Percentiles rank a stretch among this genome's conserved stretches.
Conservation (phyloP, 192 early-diverging fungal genomes). For the Gamsiella multidivaricata region DNA sequence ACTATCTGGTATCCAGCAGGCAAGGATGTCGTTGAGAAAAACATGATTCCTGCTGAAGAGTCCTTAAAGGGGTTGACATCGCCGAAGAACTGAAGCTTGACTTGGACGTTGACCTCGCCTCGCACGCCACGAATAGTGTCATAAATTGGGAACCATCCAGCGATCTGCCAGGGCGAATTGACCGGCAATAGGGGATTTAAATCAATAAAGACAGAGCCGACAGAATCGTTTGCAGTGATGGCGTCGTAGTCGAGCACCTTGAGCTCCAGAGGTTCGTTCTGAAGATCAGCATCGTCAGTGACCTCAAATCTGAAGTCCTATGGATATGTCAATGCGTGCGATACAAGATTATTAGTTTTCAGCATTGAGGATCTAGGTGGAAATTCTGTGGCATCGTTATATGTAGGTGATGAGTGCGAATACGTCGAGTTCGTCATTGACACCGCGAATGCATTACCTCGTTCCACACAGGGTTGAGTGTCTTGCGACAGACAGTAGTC, state of each 20-base stretch:
- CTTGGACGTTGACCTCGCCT: conserved; percentile 78
- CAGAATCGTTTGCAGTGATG: conserved; percentile 77
- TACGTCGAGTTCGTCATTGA: too few species aligned
- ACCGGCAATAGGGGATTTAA: conserved; percentile 79
- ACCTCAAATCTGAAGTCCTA: conserved; percentile 82
- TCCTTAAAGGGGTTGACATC: conserved; percentile 87
- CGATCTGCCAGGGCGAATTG: conserved; percentile 69
- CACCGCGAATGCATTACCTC: conserved; percentile 51
- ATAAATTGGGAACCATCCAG: conserved; percentile 86
- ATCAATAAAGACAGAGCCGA: conserved; percentile 83
- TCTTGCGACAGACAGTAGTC: conserved; percentile 74
- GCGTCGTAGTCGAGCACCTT: conserved; percentile 82
- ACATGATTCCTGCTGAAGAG: conserved; percentile 71
- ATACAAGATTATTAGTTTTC: neutral
- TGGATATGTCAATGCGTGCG: too few species aligned
- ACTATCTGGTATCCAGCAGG: conserved; percentile 65
- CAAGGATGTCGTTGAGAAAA: conserved; percentile 70
- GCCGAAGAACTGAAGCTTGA: conserved; percentile 83
- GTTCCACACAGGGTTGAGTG: conserved; percentile 86
- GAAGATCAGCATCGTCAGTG: conserved; percentile 78
- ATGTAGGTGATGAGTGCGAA: too few species aligned
- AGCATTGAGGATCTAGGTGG: neutral
- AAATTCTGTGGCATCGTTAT: too few species aligned
- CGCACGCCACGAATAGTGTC: conserved; percentile 79
- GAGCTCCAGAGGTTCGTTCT: conserved; percentile 85